A percentile compares a stretch with the other conserved stretches of the same genome.
phyloP scores from a whole-genome alignment of 768 basidiomycete species.

The Mycena vulgaris region DNA sequence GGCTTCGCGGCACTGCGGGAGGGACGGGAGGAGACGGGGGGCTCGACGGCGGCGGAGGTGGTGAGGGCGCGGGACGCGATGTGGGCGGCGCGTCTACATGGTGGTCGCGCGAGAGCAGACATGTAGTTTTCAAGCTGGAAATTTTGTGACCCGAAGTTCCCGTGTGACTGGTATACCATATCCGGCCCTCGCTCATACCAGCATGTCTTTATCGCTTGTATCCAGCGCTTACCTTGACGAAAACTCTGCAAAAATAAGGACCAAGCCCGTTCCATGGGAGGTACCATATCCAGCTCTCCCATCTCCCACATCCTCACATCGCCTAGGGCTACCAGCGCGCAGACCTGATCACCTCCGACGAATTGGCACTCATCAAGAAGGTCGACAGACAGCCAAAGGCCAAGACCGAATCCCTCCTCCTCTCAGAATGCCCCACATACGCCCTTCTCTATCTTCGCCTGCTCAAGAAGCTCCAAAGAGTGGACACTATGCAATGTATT shows the following conservation, averaged over 20 bases:
- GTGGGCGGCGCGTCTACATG: conserved; percentile 30
- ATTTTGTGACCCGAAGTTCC: too few species aligned
- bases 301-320: conserved; percentile 33
- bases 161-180: too few species aligned
- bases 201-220: conserved; percentile 83
- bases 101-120: conserved; percentile 13
- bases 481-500: conserved; percentile 91
- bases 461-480: conserved; percentile 85
- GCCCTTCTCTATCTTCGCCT: conserved; percentile 92
- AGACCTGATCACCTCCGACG: conserved; percentile 89
- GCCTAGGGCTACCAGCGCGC: conserved; percentile 94
- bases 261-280: conserved; percentile 97
- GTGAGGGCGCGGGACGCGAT: conserved; percentile 30
- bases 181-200: too few species aligned
- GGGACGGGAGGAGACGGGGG: conserved; percentile 18
- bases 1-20: conserved; percentile 50
- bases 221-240: conserved; percentile 91
- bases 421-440: conserved; percentile 88
- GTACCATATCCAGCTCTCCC: conserved; percentile 54
- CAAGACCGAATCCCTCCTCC: conserved; percentile 81
- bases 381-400: conserved; percentile 86
- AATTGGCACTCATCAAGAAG: conserved; percentile 90
- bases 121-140: neutral
- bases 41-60: conserved; percentile 22
- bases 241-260: conserved; percentile 86